A percentile compares a stretch with the other conserved stretches of the same genome.
Conservation (phyloP, 495 filamentous ascomycete species). For the Penicillium lagena region DNA sequence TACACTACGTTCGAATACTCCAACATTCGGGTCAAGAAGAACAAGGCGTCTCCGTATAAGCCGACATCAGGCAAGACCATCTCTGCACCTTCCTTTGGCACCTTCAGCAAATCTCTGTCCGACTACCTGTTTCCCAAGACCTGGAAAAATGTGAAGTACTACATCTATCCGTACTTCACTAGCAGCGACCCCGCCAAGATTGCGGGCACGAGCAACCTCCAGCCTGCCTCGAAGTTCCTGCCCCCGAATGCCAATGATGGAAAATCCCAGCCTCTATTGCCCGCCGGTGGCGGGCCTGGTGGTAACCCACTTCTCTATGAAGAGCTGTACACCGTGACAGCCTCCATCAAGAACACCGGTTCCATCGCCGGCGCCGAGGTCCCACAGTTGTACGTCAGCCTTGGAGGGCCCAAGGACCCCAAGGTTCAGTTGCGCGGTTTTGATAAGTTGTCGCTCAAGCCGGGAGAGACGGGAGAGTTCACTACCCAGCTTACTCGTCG, state of each 20-base stretch:
- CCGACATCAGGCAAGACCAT: constrained; percentile 62
- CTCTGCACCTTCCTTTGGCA: constrained; percentile 65
- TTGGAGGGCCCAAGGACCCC: constrained; percentile 72
- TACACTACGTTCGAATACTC: constrained; percentile 86
- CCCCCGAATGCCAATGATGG: constrained; percentile 61
- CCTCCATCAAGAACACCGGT: constrained; percentile 80
- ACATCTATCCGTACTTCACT: constrained; percentile 93
- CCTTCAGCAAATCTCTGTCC: constrained; percentile 48
- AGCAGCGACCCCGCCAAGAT: constrained; percentile 56
- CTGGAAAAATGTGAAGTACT: constrained; percentile 46
- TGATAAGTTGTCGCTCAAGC: constrained; percentile 67
- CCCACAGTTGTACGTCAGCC: constrained; percentile 77
- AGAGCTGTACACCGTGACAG: constrained; percentile 68
- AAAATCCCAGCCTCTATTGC: constrained; percentile 60
- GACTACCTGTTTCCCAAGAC: constrained; percentile 72
- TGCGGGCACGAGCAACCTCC: constrained; percentile 60
- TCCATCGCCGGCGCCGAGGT: constrained; percentile 69
- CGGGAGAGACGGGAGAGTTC: constrained; percentile 62
- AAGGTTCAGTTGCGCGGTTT: constrained; percentile 73
- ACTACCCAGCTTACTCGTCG: constrained; percentile 64
- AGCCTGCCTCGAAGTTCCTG: constrained; percentile 54
- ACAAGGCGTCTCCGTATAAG: constrained; percentile 50
- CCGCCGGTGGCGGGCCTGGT: constrained; percentile 60
- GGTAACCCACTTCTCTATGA: constrained; percentile 82
- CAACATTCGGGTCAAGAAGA: constrained; percentile 57